phyloP scores from a whole-genome alignment of 768 basidiomycete species.

The Coprinopsis strossmayeri region DNA sequence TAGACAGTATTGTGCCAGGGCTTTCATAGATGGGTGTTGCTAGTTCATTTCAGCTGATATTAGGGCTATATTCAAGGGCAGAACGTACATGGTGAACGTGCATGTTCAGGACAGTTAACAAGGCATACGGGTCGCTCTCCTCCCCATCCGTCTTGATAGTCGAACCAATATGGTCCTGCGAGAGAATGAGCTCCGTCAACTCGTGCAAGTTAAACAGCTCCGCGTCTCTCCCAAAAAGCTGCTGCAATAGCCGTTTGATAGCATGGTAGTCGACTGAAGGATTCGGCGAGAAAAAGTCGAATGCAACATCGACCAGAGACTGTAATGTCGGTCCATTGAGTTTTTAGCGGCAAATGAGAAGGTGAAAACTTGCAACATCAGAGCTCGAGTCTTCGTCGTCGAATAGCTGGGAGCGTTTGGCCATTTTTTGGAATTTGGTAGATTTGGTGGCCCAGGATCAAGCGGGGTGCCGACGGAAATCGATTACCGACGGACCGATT shows the following conservation, averaged over 20 bases:
- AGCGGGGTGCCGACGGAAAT: no score
- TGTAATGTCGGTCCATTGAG: constrained; percentile 18
- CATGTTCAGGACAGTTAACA: constrained; percentile 81
- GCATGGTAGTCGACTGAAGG: constrained; percentile 81
- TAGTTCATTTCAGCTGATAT: constrained; percentile 22
- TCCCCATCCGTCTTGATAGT: constrained; percentile 89
- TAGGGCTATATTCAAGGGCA: not conserved
- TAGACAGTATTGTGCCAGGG: constrained; percentile 65
- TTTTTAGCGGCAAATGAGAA: not conserved
- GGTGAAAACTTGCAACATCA: constrained; percentile 19
- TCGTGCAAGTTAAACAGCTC: constrained; percentile 63
- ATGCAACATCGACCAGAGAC: constrained; percentile 73
- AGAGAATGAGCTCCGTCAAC: constrained; percentile 73
- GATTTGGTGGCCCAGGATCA: no score
- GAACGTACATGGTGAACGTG: constrained; percentile 40
- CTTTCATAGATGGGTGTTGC: constrained; percentile 67
- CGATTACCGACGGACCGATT: no score
- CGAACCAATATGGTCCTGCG: constrained; percentile 72
- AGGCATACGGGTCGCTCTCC: constrained; percentile 86
- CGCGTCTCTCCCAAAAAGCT: constrained; percentile 72
- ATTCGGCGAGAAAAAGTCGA: constrained; percentile 91
- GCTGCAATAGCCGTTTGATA: constrained; percentile 62
- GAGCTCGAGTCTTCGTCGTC: constrained; percentile 35
- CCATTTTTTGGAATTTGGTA: no score
- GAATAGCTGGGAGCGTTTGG: constrained; percentile 47